Evolutionary conservation across 805 yeast species (phyloP).

Genomic region (Wickerhamomyces sydowiorum): DNA sequence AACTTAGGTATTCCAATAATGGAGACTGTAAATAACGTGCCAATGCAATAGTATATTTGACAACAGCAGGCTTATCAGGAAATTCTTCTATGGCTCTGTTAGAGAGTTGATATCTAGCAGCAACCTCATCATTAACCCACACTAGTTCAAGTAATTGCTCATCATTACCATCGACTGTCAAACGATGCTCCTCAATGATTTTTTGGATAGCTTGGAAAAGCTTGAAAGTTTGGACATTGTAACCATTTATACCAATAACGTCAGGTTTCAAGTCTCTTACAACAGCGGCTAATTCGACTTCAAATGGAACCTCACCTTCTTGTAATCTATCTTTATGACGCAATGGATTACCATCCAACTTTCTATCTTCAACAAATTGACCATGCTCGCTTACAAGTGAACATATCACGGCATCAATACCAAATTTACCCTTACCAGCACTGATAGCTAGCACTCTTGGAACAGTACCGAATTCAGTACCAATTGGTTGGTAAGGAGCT

Average conservation of each 20-base stretch:
- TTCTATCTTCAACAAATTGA: constrained; percentile 66
- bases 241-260: constrained; percentile 86
- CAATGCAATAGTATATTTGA: constrained; percentile 79
- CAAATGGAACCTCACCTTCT: constrained; percentile 54
- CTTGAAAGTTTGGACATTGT: constrained; percentile 63
- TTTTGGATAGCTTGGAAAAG: constrained; percentile 51
- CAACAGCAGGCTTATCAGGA: constrained; percentile 76
- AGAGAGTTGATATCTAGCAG: constrained; percentile 80
- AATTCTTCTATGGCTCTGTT: constrained; percentile 70
- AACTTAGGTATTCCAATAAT: constrained; percentile 78
- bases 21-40: constrained; percentile 94
- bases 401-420: constrained; percentile 82
- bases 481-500: constrained; percentile 86
- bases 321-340: constrained; percentile 36
- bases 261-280: constrained; percentile 73
- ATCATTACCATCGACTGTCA: constrained; percentile 46
- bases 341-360: constrained; percentile 68
- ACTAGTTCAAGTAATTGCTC: constrained; percentile 59
- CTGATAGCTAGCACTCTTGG: constrained; percentile 82
- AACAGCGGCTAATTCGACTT: constrained; percentile 51
- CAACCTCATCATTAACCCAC: constrained; percentile 92
- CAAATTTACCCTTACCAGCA: constrained; percentile 78
- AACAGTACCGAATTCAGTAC: constrained; percentile 70
- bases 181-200: constrained; percentile 49
- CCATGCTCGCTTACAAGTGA: constrained; percentile 76